A percentile compares a stretch with the other conserved stretches of the same genome.
These are phyloP conservation scores for Chiua virens DNA, from an alignment of 768 basidiomycete species.

Conservation along the genomic window DNA sequence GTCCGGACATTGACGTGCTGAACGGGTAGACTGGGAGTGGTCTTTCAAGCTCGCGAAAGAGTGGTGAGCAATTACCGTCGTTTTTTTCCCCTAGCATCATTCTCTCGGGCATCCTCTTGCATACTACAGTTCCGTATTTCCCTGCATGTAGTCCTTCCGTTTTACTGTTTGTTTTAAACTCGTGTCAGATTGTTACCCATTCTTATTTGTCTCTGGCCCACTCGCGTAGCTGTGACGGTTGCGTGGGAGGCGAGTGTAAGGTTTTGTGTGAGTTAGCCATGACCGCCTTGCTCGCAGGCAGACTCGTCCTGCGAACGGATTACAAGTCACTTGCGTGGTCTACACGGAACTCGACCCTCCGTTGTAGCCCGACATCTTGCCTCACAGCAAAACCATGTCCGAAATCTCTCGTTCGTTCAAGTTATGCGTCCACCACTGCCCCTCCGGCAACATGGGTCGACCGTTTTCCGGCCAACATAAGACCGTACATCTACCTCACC, in stretches of 20 bases:
- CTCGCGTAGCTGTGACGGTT: no score
- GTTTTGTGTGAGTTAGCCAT: conserved; percentile 5
- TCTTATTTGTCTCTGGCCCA: neutral
- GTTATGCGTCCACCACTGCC: conserved; percentile 10
- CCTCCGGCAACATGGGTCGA: conserved; percentile 61
- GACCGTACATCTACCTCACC: conserved; percentile 83
- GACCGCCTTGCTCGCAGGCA: conserved; percentile 5
- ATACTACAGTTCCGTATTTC: conserved; percentile 24
- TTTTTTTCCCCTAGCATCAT: conserved; percentile 21
- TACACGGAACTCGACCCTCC: neutral
- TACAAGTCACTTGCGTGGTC: neutral
- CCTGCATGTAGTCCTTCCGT: conserved; percentile 27
- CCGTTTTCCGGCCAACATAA: conserved; percentile 52
- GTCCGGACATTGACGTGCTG: conserved; percentile 6
- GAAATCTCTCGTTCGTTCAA: conserved; percentile 15
- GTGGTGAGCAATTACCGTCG: conserved; percentile 53
- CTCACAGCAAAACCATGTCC: neutral
- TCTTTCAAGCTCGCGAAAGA: conserved; percentile 89
- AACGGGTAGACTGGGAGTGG: conserved; percentile 52
- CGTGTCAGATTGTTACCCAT: conserved; percentile 10
- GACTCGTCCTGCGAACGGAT: conserved; percentile 3
- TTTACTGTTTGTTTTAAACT: conserved; percentile 18
- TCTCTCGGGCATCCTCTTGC: conserved; percentile 28
- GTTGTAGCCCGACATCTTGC: neutral
- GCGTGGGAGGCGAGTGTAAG: neutral